phyloP scores from a whole-genome alignment of 202 grass and related monocot genomes.

The Dendrocalamus latiflorus region DNA sequence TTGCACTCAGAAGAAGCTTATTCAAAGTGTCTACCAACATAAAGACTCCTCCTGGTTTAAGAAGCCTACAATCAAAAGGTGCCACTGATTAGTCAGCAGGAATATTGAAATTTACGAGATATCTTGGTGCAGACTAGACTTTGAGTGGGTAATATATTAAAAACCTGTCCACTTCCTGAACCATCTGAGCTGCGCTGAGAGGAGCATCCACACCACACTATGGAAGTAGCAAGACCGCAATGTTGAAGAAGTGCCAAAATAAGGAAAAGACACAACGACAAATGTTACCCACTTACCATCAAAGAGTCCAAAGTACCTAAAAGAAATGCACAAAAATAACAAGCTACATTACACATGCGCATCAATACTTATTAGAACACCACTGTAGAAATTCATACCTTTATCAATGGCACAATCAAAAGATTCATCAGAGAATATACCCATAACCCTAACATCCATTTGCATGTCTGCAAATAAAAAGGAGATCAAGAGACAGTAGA shows the following conservation, averaged over 20 bases:
- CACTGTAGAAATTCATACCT: constrained; percentile 42
- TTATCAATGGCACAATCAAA: constrained; percentile 99
- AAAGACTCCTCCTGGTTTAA: constrained; percentile 88
- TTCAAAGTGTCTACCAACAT: constrained; percentile 59
- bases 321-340: constrained; percentile 5
- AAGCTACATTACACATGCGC: background rate
- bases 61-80: constrained; percentile 62
- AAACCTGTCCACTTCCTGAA: constrained; percentile 91
- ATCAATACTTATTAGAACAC: constrained; percentile 14
- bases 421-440: constrained; percentile 68
- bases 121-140: constrained; percentile 21
- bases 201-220: constrained; percentile 90
- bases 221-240: constrained; percentile 26
- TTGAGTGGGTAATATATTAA: constrained; percentile 27
- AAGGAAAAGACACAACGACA: constrained; percentile 5
- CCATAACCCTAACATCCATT: constrained; percentile 98
- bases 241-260: constrained; percentile 24
- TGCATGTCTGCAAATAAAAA: constrained; percentile 69
- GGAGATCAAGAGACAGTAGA: too few relatives aligned
- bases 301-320: constrained; percentile 96
- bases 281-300: constrained; percentile 66
- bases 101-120: constrained; percentile 17
- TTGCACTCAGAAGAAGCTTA: background rate
- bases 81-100: constrained; percentile 22
- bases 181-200: constrained; percentile 74